Evolutionary conservation across 306 rosid genomes (phyloP).

Genomic region (Cicer judaicum): DNA sequence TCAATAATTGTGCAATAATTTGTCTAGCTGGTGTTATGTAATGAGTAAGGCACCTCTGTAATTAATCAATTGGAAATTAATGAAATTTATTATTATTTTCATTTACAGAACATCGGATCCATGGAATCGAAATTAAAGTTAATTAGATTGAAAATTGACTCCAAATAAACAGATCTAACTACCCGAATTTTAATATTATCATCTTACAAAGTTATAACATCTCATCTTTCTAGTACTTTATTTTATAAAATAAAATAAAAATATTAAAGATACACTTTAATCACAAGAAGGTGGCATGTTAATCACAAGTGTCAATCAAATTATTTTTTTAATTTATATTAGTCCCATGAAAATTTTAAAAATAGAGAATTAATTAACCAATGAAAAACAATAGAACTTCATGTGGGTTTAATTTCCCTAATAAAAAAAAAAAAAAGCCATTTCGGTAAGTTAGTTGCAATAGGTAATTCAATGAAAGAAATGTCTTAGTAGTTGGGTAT

Average conservation of each 20-base stretch:
- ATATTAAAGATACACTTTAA: not conserved
- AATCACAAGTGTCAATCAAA: not conserved
- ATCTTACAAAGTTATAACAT: conserved; percentile 12
- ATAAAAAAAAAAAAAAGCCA: not conserved
- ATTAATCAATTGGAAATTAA: not conserved
- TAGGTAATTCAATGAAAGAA: conserved; percentile 53
- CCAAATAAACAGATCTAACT: conserved; percentile 33
- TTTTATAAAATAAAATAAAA: not conserved
- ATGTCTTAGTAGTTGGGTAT: conserved; percentile 60
- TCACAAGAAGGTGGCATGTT: not conserved
- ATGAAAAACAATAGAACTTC: conserved; percentile 13
- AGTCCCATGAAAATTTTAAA: conserved; percentile 16
- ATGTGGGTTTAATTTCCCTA: conserved; percentile 38
- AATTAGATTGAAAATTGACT: conserved; percentile 37
- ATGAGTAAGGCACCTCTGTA: conserved; percentile 42
- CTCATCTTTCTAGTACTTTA: not conserved
- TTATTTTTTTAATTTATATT: not conserved
- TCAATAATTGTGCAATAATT: conserved; percentile 35
- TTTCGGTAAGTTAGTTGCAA: conserved; percentile 61
- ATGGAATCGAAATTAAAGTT: conserved; percentile 39
- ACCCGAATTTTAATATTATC: conserved; percentile 13
- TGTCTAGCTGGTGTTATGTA: conserved; percentile 40
- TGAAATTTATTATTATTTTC: conserved; percentile 10
- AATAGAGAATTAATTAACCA: conserved; percentile 34
- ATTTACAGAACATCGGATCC: conserved; percentile 36